Conservation (phyloP, 139 green algal species). For the Raphidocelis subcapitata region DNA sequence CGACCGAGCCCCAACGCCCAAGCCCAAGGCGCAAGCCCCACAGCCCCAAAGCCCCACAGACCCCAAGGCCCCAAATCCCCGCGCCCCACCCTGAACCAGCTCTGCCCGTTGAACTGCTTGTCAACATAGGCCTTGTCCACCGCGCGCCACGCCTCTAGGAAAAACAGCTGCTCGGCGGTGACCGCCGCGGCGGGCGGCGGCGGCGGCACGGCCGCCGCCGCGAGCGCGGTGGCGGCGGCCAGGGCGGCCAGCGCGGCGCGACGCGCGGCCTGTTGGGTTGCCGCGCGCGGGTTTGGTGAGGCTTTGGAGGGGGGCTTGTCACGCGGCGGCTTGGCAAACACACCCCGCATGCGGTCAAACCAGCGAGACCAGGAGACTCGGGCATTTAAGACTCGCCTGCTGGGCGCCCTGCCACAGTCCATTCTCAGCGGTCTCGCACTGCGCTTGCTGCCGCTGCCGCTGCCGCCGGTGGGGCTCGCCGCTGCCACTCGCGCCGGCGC, state of each 20-base stretch:
- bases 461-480: too few relatives aligned
- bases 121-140: conserved; percentile 97
- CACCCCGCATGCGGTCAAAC: too few relatives aligned
- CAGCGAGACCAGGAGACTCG: too few relatives aligned
- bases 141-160: conserved; percentile 93
- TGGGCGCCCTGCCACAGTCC: not conserved
- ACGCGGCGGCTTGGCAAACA: too few relatives aligned
- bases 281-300: too few relatives aligned
- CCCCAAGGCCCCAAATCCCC: too few relatives aligned
- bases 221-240: not conserved
- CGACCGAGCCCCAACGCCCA: too few relatives aligned
- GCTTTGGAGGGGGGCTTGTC: too few relatives aligned
- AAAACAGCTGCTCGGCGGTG: conserved; percentile 92
- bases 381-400: not conserved
- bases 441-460: too few relatives aligned
- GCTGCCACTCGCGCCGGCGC: too few relatives aligned
- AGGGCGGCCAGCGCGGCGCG: not conserved
- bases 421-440: not conserved
- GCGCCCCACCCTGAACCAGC: conserved; percentile 90
- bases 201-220: not conserved
- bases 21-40: too few relatives aligned
- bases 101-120: conserved; percentile 96
- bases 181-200: conserved; percentile 49
- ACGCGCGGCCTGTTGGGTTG: not conserved
- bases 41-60: too few relatives aligned